Base-by-base conservation (phyloP, 495 filamentous ascomycete genomes). In the Acidiella bohemica region DNA sequence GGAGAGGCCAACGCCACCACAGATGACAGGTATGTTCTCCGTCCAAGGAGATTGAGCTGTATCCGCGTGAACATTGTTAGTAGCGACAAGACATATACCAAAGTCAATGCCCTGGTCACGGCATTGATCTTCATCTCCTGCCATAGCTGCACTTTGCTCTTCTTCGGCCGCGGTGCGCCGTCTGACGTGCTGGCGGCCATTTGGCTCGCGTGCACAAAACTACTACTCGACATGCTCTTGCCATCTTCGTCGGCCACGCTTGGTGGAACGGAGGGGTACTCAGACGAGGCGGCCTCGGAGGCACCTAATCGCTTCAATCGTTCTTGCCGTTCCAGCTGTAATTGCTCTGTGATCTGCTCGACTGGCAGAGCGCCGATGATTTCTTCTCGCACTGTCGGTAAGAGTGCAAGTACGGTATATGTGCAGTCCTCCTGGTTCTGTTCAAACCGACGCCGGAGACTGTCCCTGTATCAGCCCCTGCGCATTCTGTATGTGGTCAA, bases 401-500 rank as follows among this genome's bases (percentile, higher is more conserved):
- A 68, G 37, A 97, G 68, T n/a, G 84, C 90, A 12, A 94, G 78
- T 18, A 96, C 84, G n/a, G 90, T 97, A 59, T 84, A 93, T 32
- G 86, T 93, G 60, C 90, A 97, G 61, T 96, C 92, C 57, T 93
- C 88, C 52, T 97, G 90, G 55, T 97, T 96, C 59, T 96, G 90
- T 58, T 95, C 82, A 66, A 97, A 97, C 49, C 90, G 79, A 40
- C 90, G 80, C 32, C 86, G 83, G 48, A 97, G 68, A 62, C 90
- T 96, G 38, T 33, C 19, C 21, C 16, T 5, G 1, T 14, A 10
- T 8, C 31, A 41, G 37, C 32, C 14, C 12, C 25, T 29, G 28
- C 36, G 16, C 36, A 6, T 42, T 24, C 22, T 30, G 39, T 14
- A n/a, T 28, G 5, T 63, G 19, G 14, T 26, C 7, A n/a, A n/a